These are phyloP conservation scores for Coniella lustricola DNA, from an alignment of 2,329 filamentous ascomycete genomes.

Conservation along the genomic window DNA sequence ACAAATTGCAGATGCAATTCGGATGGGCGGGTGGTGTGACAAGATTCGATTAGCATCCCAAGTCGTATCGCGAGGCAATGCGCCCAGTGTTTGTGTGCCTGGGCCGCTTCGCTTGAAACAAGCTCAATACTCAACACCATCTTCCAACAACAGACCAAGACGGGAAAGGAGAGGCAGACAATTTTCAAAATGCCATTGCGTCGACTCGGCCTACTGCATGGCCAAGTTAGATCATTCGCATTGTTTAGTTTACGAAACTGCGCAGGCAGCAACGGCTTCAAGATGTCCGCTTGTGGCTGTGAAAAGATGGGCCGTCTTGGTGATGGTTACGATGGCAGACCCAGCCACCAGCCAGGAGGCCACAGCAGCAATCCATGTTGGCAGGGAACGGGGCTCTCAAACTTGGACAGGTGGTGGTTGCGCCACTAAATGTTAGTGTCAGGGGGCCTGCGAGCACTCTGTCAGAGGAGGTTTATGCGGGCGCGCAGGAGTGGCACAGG, in stretches of 20 bases:
- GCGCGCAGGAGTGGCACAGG: neutral
- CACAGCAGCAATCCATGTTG: too few relatives aligned
- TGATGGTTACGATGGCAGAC: neutral
- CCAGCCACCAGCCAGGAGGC: too few relatives aligned
- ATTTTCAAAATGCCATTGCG: neutral
- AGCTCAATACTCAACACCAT: too few relatives aligned
- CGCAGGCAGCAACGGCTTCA: constrained; percentile 1
- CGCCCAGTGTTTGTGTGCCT: neutral
- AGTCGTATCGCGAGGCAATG: neutral
- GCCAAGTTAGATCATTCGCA: neutral
- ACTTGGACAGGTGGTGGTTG: too few relatives aligned
- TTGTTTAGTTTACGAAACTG: constrained; percentile 1
- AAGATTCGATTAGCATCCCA: neutral
- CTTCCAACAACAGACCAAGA: too few relatives aligned
- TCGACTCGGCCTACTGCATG: neutral
- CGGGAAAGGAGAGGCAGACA: neutral
- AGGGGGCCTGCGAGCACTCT: neutral
- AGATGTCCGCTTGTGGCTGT: neutral
- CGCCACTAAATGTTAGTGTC: too few relatives aligned
- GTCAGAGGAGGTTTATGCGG: neutral
- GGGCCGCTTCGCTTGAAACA: neutral
- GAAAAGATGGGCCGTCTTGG: neutral
- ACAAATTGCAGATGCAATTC: constrained; percentile 2
- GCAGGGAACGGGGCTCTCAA: too few relatives aligned
- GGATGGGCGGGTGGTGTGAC: neutral